A percentile compares a stretch with the other conserved stretches of the same genome.
Conservation (phyloP, 2,329 filamentous ascomycete species). For the Paracamarosporium sp. region DNA sequence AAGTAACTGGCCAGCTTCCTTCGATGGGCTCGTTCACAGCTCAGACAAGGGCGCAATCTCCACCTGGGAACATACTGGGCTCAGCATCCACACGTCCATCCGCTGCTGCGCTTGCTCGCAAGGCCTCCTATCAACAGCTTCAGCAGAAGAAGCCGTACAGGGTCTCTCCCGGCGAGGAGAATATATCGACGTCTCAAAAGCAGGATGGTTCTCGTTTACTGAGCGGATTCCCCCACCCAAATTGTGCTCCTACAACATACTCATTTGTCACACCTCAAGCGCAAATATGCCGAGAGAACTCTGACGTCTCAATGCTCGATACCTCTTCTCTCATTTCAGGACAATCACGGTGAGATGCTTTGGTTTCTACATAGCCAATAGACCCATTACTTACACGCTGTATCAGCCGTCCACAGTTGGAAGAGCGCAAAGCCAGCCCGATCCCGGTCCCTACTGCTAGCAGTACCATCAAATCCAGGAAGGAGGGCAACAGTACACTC, state of each 20-base stretch:
- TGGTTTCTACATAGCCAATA: no score
- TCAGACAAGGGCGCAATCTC: conserved; percentile 14
- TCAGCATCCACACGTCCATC: conserved; percentile 27
- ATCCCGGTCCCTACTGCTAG: conserved; percentile 19
- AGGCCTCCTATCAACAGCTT: conserved; percentile 29
- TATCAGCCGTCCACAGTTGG: background rate
- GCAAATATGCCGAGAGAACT: conserved; percentile 15
- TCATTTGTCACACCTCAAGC: conserved; percentile 16
- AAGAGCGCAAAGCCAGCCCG: conserved; percentile 22
- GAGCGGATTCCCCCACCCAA: conserved; percentile 14
- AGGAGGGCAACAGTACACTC: conserved; percentile 23
- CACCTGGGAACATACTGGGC: conserved; percentile 21
- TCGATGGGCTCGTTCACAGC: conserved; percentile 6
- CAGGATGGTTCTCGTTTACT: conserved; percentile 11
- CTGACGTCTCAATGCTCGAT: conserved; percentile 32
- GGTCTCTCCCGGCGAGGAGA: conserved; percentile 27
- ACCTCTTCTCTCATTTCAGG: conserved; percentile 24
- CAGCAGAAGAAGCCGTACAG: conserved; percentile 19
- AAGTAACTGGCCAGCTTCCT: conserved; percentile 1
- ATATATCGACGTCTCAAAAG: conserved; percentile 13
- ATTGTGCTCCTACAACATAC: conserved; percentile 27
- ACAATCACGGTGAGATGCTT: conserved; percentile 8
- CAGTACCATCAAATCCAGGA: conserved; percentile 30
- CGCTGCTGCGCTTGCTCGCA: conserved; percentile 31
- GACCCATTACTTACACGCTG: background rate